Evolutionary conservation across 2,329 filamentous ascomycete genomes (phyloP), one percentile per base, ranked within the genome.

Genomic region (Neofusicoccum parvum): DNA sequence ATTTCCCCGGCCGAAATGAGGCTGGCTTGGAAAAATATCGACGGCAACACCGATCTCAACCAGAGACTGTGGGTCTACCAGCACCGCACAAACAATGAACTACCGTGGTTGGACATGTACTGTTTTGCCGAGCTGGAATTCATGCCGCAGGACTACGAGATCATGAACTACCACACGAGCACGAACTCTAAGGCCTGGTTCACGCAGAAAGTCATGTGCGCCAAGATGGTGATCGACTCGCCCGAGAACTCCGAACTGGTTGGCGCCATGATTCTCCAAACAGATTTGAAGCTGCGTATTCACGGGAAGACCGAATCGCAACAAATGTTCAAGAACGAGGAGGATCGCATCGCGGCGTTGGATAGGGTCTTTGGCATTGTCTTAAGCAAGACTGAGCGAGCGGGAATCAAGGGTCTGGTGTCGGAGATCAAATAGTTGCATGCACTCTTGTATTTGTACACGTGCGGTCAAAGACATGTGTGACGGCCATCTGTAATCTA

Each of bases 51-150:
- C 1, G 76, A 79, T 49, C 68, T 71, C 5, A 70, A 73, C 36
- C 79, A 79, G 65, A 76, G 80, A 23, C 69, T 82, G 4, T 82
- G 81, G 80, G 77, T 81, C 10, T 81, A 78, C 62, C 77, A 82
- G 69, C 72, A 73, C 66, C 71, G 71, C 3, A 70, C 68, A 4
- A 69, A 74, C 17, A 72, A 75, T 0, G 76, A 82, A 0, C 78
- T 76, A 53, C 79, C 80, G 1, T 93, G 89, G 86, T 79, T 82
- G 23, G 79, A 85, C 1, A 84, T 82, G 54, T 92, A 91, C 74
- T 86, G 83, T 67, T 93, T 92, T 74, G 83, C 84, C 14, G 76
- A 78, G 69, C 67, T 78, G 3, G 76, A 78, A 54, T 78, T 77
- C 64, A 67, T 74, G 15, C 72, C 71, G 0, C 67, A 65, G 17